Conservation (phyloP, 208 protist species). For the Trypanosoma avium region DNA sequence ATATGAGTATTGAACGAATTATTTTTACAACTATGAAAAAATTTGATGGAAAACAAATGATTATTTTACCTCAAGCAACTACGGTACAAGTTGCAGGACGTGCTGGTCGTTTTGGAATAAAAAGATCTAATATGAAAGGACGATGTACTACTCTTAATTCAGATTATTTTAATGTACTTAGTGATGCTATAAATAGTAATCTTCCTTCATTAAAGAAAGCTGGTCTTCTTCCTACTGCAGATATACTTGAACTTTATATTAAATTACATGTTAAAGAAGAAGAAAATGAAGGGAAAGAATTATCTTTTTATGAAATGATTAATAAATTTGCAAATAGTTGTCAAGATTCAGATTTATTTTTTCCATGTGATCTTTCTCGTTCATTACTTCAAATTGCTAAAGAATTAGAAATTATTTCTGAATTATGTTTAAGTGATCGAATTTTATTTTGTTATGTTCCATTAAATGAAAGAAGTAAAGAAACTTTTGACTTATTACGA, state of each 20-base stretch:
- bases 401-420: conserved; percentile 49
- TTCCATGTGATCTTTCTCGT: conserved; percentile 72
- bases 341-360: conserved; percentile 43
- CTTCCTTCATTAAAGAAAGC: conserved; percentile 35
- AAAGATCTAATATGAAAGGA: conserved; percentile 42
- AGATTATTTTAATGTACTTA: conserved; percentile 39
- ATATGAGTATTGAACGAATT: conserved; percentile 92
- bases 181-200: conserved; percentile 24
- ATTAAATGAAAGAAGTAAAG: conserved; percentile 48
- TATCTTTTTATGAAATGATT: conserved; percentile 41
- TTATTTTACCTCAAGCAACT: conserved; percentile 35
- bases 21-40: conserved; percentile 82
- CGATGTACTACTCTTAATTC: conserved; percentile 64
- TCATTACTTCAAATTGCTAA: conserved; percentile 61
- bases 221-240: conserved; percentile 68
- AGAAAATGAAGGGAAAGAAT: not conserved
- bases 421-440: conserved; percentile 52
- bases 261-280: conserved; percentile 32
- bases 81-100: conserved; percentile 87
- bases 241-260: conserved; percentile 75
- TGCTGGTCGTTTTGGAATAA: conserved; percentile 79
- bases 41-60: conserved; percentile 71
- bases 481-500: conserved; percentile 44
- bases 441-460: conserved; percentile 84
- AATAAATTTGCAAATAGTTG: conserved; percentile 42